Base-by-base conservation (phyloP, 257 asterid species). In the Nicotiana knightiana region DNA sequence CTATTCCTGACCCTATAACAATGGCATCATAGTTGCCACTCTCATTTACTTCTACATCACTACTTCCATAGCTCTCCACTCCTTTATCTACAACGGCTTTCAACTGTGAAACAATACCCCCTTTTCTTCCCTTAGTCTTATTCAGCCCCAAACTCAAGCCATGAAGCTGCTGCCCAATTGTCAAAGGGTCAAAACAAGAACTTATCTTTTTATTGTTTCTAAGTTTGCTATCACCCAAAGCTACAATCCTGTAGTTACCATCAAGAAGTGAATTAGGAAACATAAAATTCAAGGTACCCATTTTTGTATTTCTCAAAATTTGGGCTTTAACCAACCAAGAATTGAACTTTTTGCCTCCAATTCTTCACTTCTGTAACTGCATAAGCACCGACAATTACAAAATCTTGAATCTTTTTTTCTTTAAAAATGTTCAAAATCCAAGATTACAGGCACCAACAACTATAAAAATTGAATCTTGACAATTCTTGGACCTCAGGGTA, bases 1-100 rank as follows among this genome's bases (percentile, higher is more conserved):
- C 99, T 28, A 93, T 87, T 67, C 98, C 99, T 6, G 99, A 96
- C 18, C 99, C 99, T 68, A 96, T 88, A 43, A 96, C 96, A 68
- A 96, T 91, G 39, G 97, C 98, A 86, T 96, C 99, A 82, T 90
- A 93, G 64, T 57, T 81, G 17, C 83, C 39, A 82, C 84, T 84
- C 63, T 64, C 83, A 75, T 84, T 89, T 16, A 70, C 86, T 48
- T 53, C 87, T 37, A 43, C 83, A 54, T 54, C 83, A 67, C 32
- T 43, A 76, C 66, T 83, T 66, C 59, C 81, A 67, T 84, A 88
- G 4, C 80, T 79, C 82, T 86, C 91, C 81, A 61, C 83, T 46
- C 9, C 85, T 85, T 83, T 78, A 83, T 83, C 91, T 71, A 83
- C 86, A 24, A 79, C 90, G 76, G 97, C 86, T 84, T 90, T 92